Conservation (phyloP, 768 basidiomycete genomes). For the Xanthoconium stramineum region DNA sequence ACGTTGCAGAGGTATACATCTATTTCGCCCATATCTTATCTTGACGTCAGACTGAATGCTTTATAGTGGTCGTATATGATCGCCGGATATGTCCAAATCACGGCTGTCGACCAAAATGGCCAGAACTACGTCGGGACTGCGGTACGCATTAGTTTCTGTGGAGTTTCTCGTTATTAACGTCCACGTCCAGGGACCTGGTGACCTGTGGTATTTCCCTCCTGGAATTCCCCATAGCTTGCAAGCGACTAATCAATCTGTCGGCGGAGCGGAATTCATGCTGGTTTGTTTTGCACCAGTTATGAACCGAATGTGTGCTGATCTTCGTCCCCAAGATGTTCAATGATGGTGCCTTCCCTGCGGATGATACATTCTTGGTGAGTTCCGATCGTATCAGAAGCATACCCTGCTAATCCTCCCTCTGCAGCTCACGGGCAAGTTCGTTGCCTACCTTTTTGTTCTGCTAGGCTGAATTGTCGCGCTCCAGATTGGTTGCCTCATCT, state of each 20-base stretch:
- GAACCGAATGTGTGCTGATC: background rate
- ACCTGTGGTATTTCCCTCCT: conserved; percentile 56
- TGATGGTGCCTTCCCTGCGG: conserved; percentile 45
- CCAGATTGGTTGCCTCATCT: conserved; percentile 61
- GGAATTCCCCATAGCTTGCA: conserved; percentile 54
- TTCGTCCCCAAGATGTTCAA: conserved; percentile 27
- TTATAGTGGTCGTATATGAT: conserved; percentile 50
- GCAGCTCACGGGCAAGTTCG: conserved; percentile 27
- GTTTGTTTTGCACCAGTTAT: background rate
- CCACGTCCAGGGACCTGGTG: conserved; percentile 34
- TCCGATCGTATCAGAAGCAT: background rate
- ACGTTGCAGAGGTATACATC: conserved; percentile 23
- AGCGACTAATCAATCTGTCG: conserved; percentile 39
- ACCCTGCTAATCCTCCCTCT: background rate
- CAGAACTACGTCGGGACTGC: conserved; percentile 45
- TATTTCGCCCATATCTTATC: background rate
- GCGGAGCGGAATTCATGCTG: conserved; percentile 52
- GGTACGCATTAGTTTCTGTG: conserved; percentile 28
- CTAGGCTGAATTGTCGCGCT: background rate
- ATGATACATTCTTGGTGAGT: conserved; percentile 44
- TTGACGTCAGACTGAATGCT: background rate
- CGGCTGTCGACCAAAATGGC: conserved; percentile 46
- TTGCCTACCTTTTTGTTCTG: background rate
- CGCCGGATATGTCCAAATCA: conserved; percentile 41
- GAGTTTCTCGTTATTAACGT: background rate